Evolutionary conservation across 805 yeast genomes (phyloP).

Genomic region (Yarrowia sp.): DNA sequence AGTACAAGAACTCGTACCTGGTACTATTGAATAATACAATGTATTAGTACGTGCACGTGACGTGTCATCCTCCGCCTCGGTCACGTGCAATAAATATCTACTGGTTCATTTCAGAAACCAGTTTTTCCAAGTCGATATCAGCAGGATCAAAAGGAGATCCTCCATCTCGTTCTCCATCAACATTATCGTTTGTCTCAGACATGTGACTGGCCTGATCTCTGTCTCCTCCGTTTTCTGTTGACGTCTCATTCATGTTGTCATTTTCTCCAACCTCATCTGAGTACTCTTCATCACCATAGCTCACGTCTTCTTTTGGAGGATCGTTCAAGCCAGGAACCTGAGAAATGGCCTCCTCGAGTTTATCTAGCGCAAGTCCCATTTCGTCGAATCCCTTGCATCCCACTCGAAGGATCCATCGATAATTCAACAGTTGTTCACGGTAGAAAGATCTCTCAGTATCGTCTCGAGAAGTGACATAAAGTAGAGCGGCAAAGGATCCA

Average conservation of each 20-base stretch:
- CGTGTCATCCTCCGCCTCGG: no score
- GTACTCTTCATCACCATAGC: background rate
- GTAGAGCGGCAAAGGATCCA: slow-evolving; percentile 81
- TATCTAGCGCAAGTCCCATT: slow-evolving; percentile 66
- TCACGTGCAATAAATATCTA: background rate
- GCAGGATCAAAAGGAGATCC: background rate
- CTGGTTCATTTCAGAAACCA: slow-evolving; percentile 15
- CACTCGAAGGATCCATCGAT: slow-evolving; percentile 70
- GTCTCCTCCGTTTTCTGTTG: no score
- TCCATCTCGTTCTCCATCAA: no score
- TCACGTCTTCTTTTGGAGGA: background rate
- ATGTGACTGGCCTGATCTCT: background rate
- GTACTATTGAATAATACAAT: no score
- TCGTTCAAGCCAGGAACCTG: slow-evolving; percentile 57
- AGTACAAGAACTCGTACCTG: no score
- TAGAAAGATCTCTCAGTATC: slow-evolving; percentile 58
- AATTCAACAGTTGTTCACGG: slow-evolving; percentile 67
- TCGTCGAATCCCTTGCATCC: slow-evolving; percentile 75
- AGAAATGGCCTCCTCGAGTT: slow-evolving; percentile 65
- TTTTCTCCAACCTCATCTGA: background rate
- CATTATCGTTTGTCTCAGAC: no score
- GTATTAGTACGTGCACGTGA: no score
- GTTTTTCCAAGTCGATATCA: background rate
- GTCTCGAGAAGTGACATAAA: slow-evolving; percentile 59
- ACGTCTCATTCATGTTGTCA: no score